Evolutionary conservation across 352 stramenopile genomes (phyloP), one percentile per base, ranked within the genome.

Genomic region (Globisporangium polare): DNA sequence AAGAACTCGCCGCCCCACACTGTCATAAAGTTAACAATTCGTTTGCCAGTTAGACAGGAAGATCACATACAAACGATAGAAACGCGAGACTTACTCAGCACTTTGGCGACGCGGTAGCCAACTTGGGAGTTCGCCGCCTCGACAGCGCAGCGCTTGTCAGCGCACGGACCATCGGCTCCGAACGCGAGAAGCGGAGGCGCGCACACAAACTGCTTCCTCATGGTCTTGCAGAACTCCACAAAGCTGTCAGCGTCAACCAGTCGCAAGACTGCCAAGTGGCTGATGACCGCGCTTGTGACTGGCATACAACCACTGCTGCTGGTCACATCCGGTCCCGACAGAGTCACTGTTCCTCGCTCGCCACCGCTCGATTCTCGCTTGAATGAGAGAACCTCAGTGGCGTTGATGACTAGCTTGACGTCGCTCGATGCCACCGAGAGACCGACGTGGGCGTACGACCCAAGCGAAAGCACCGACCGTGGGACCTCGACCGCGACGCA

Each of bases 1-100:
- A 94, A 84, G 57, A 87, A 92, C 17, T 86, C 63, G 5, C 60
- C 63, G 33, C 78, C 80, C 86, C 86, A 92, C 77, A 92, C 86
- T 94, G 60, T 66, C 37, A 72, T 20, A 61, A 43, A 62, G 26
- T 60, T 29, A 15, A 41, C 15, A 26, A n/a, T n/a, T n/a, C n/a
- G n/a, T n/a, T n/a, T n/a, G n/a, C n/a, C n/a, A n/a, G n/a, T n/a
- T n/a, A n/a, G n/a, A n/a, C n/a, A n/a, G n/a, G n/a, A n/a, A n/a
- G n/a, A n/a, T n/a, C n/a, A n/a, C n/a, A n/a, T n/a, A 13, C 41
- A 37, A 8, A 18, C 5, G 10, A n/a, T 12, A 26, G 27, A 26
- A 6, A 41, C 8, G 24, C 37, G 26, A 33, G 37, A 78, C 83
- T 42, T 83, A 94, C 85, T 71, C 56, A 75, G 63, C 0, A 92